Evolutionary conservation across 1,284 basidiomycete genomes (phyloP), one percentile per base, ranked within the genome.

Genomic region (Vanrija sp.): DNA sequence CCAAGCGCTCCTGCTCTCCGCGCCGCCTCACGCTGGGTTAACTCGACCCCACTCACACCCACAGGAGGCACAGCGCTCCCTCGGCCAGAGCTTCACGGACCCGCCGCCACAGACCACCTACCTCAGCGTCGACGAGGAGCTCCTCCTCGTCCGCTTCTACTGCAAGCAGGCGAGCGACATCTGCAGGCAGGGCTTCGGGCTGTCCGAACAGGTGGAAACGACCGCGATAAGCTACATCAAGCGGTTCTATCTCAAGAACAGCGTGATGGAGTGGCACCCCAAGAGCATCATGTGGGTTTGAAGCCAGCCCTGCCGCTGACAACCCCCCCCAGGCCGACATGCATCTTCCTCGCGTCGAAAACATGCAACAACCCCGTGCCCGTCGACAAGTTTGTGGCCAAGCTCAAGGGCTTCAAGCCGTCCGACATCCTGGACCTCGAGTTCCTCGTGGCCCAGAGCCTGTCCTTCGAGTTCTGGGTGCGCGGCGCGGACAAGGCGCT

Each of bases 181-280:
- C 50, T 96, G 89, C 67, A 83, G 84, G 43, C 52, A 71, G 1
- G 85, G 86, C 55, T 93, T 97, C 69, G 84, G 86, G 18, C 88
- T 96, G 64, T 88, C 91, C 0, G 91, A 96, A 66, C 86, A 89
- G 65, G 91, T 98, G 3, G 91, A 95, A 72, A 88, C 92, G 0
- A 97, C 94, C 1, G 91, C 93, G 0, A 85, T 91, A 55, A 86
- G 83, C 45, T 98, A 94, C 73, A 80, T 99, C 63, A 98, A 98
- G 73, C 83, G 96, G 5, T 98, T 99, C 78, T 99, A 98, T 73
- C 82, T 98, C 52, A 88, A 90, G 77, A 98, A 98, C 70, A 97
- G 93, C 1, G 91, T 93, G 51, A 97, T 98, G 93, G 94, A 98
- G 72, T 97, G 91, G 85, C 96, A 98, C 77, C 96, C 95, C 0